Base-by-base conservation (phyloP, 495 filamentous ascomycete genomes). In the Glutinoglossum americanum region DNA sequence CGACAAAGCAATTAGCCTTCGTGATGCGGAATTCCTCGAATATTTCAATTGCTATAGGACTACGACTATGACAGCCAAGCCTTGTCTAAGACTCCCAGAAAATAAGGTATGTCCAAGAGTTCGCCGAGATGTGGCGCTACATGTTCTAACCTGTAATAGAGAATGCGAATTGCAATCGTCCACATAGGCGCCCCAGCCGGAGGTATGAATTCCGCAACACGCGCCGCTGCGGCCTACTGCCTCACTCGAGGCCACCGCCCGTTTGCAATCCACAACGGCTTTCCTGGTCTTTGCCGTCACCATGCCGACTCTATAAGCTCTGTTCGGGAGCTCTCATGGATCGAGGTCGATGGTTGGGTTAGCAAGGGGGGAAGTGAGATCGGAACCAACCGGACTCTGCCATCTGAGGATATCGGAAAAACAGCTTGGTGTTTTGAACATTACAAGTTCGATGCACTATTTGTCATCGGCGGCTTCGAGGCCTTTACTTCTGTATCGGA, bases 121-220 rank as follows among this genome's bases (percentile, higher is more conserved):
- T 53, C 10, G 21, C 45, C 11, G 30, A 25, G 9, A 17, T 17
- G 54, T 1, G 23, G 54, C 11, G 17, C 26, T 15, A 54, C 15
- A 44, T 21, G 48, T 44, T 23, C 55, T 44, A 13, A 49, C 25
- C 47, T 47, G 41, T 55, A 19, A 10, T 56, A 93, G 85, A 81
- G 81, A 63, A 89, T 96, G 87, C 81, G 80, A 39, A 87, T 99
- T 63, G 92, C 84, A 7, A 90, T 97, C 61, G 84, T 99, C 66
- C 94, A 99, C 64, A 88, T 98, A 58, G 93, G 93, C 62, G 93
- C 93, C 28, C 93, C 93, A 6, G 93, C 93, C n/a, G 93, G 92
- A 64, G 93, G 93, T 66, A 96, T 99, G 82, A 99, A 99, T 70
- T 87, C 89, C 47, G 90, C 93, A 23, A 94, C 94, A 19, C 82